Percentiles rank a stretch among this genome's conserved stretches.
Evolutionary conservation across 208 protist genomes (phyloP).

Genomic region (Naegleria gruberi): DNA sequence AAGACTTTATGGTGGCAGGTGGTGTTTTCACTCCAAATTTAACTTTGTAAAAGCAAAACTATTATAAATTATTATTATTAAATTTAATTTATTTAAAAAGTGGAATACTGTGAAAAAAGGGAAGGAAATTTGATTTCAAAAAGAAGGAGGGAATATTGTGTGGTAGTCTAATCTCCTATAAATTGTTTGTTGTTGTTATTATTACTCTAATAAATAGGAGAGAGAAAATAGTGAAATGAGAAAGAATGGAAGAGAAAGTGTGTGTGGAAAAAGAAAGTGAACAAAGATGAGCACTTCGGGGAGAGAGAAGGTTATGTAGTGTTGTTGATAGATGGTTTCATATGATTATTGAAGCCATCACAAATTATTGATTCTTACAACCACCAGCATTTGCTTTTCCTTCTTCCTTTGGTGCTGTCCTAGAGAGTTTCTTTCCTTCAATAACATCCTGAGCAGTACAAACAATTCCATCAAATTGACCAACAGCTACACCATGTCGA

Average conservation of each 20-base stretch:
- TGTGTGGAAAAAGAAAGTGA: not conserved
- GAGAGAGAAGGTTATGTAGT: not conserved
- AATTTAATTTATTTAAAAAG: not conserved
- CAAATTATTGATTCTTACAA: not conserved
- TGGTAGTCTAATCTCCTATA: no score
- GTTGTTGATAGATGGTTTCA: not conserved
- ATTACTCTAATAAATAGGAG: no score
- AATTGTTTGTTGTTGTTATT: no score
- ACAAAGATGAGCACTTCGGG: not conserved
- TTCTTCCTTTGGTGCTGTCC: not conserved
- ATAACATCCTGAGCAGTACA: not conserved
- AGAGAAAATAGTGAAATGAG: not conserved
- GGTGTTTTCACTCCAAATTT: constrained; percentile 40
- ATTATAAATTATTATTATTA: no score
- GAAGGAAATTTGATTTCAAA: not conserved
- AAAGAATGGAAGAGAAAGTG: not conserved
- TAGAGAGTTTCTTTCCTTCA: not conserved
- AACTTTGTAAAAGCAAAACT: no score
- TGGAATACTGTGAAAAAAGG: not conserved
- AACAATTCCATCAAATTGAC: not conserved
- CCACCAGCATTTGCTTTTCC: not conserved
- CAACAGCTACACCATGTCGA: not conserved
- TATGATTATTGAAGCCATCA: not conserved
- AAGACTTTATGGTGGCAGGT: constrained; percentile 52
- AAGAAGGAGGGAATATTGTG: no score